Conservation (phyloP, 139 green algal genomes). For the Tetraselmis striata region DNA sequence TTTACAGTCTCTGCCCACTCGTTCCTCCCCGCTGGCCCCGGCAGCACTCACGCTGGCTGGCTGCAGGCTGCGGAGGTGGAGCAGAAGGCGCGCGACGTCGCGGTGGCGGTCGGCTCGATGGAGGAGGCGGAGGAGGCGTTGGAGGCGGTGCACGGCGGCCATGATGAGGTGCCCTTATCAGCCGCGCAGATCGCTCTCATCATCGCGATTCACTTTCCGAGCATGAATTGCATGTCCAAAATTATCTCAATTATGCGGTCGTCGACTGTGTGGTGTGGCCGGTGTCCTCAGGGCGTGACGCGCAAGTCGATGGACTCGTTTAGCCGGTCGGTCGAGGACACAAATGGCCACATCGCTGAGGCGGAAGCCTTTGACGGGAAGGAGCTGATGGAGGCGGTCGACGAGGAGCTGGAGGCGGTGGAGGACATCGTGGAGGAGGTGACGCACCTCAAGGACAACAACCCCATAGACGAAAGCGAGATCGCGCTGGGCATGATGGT, state of each 20-base stretch:
- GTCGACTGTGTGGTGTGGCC: no score
- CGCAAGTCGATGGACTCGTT: background rate
- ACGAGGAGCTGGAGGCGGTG: background rate
- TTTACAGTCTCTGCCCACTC: no score
- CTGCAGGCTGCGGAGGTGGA: constrained; percentile 16
- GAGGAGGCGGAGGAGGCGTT: constrained; percentile 8
- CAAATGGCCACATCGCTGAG: background rate
- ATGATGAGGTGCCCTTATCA: background rate
- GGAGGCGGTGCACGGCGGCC: background rate
- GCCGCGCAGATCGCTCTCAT: no score
- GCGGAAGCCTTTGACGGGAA: background rate
- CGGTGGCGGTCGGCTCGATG: constrained; percentile 21
- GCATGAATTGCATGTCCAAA: no score
- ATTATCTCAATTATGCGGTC: no score
- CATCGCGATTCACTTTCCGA: no score
- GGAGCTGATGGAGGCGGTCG: background rate
- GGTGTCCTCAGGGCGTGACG: no score
- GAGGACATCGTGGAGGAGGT: background rate
- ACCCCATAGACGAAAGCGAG: background rate
- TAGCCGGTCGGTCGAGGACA: background rate
- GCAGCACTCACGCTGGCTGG: constrained; percentile 40
- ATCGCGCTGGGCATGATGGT: background rate
- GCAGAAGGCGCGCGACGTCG: constrained; percentile 29
- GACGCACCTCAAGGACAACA: background rate
- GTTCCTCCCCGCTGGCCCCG: no score